These are phyloP conservation scores for Cercospora citrullina DNA, from an alignment of 2,329 filamentous ascomycete species.

Conservation along the genomic window DNA sequence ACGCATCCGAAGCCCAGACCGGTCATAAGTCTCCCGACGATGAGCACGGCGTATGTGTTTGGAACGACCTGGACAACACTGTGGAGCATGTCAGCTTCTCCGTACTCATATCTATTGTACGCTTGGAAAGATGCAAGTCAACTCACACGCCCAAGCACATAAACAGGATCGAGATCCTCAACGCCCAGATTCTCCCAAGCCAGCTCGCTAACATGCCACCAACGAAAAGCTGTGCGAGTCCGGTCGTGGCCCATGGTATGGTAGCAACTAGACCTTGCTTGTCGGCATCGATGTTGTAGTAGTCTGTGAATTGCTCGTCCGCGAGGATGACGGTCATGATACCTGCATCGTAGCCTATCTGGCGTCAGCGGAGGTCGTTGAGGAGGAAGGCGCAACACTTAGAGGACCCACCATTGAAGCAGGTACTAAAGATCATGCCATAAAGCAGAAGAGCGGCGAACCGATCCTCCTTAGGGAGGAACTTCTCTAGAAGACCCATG, in stretches of 20 bases:
- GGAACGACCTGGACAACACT: constrained; percentile 46
- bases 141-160: constrained; percentile 44
- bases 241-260: constrained; percentile 47
- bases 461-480: constrained; percentile 44
- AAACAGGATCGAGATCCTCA: constrained; percentile 43
- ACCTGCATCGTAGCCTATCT: constrained; percentile 42
- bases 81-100: not conserved
- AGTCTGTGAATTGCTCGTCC: constrained; percentile 45
- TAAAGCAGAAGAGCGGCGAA: constrained; percentile 42
- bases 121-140: not conserved
- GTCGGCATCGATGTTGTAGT: constrained; percentile 43
- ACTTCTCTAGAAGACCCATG: constrained; percentile 40
- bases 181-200: constrained; percentile 44
- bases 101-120: not conserved
- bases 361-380: not conserved
- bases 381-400: not conserved
- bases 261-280: constrained; percentile 44
- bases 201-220: constrained; percentile 43
- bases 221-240: constrained; percentile 44
- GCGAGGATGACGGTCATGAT: constrained; percentile 50
- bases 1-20: constrained; percentile 47
- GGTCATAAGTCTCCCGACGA: constrained; percentile 45
- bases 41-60: constrained; percentile 45
- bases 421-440: constrained; percentile 45
- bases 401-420: constrained; percentile 42